Evolutionary conservation across 1,139 yeast species (phyloP), one percentile per base, ranked within the genome.

Genomic region (Diutina siamensis): DNA sequence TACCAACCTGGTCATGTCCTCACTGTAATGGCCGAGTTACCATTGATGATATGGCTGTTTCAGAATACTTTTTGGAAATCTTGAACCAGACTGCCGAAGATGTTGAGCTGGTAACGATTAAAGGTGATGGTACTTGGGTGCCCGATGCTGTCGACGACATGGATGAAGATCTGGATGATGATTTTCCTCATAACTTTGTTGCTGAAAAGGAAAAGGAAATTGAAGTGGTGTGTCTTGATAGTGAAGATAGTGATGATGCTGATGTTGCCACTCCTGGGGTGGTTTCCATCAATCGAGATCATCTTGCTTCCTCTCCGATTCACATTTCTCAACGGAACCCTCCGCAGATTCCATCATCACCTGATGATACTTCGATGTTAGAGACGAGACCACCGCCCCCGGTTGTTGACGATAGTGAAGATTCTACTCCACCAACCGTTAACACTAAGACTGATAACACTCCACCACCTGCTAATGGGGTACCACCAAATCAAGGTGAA

Each of bases 1-100:
- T 76, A 1, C 80, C 88, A 0, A 70, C 78, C 0, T 82, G 87
- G 86, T 62, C 61, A 40, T 83, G 94, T 55, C 89, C 89, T 0
- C 67, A 79, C 12, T 83, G 94, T 55, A 71, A 68, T 47, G 59
- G 58, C 3, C 49, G 53, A 4, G 55, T 80, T 2, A 58, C 63
- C 3, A 57, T 78, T 1, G 64, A 69, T n/a, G 78, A 77, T 50
- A 58, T 83, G 48, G 75, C 80, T 0, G 60, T 81, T 1, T 79
- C 80, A 49, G 86, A 81, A 50, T 83, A 74, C 56, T 72, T 80
- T 36, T 53, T 60, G 40, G 79, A 76, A 13, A 71, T 83, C 38
- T 53, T 83, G 15, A 54, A 63, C 1, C 52, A 56, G 3, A 74
- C 78, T 0, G 55, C 58, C 12, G 71, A 64, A 3, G 74, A 70